Percentiles rank a stretch among this genome's conserved stretches.
Evolutionary conservation across 2,329 filamentous ascomycete genomes (phyloP).

Genomic region (Conoideocrella luteorostrata): DNA sequence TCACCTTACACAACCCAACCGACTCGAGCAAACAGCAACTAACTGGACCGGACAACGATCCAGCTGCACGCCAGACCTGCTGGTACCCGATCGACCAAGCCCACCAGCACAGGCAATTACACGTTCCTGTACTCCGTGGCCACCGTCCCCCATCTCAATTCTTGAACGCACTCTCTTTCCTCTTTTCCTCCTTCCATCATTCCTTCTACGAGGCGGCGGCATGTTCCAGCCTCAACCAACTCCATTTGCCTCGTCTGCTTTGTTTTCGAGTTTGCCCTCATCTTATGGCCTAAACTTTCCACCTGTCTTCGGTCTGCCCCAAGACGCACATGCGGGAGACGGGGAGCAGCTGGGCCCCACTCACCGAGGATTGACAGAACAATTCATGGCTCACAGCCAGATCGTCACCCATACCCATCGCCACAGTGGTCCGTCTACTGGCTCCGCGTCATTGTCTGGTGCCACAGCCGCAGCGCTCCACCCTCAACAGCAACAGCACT

Average conservation of each 20-base stretch:
- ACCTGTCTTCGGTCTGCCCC: constrained; percentile 15
- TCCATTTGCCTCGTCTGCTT: constrained; percentile 39
- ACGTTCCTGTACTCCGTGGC: no score
- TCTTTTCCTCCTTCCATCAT: not conserved
- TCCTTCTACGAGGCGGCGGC: constrained; percentile 17
- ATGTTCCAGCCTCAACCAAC: constrained; percentile 52
- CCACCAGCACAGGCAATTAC: constrained; percentile 1
- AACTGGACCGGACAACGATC: not conserved
- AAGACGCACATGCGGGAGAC: constrained; percentile 7
- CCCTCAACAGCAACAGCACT: constrained; percentile 10
- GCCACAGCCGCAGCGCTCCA: constrained; percentile 8
- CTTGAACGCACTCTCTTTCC: no score
- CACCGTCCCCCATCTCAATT: no score
- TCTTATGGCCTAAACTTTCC: constrained; percentile 32
- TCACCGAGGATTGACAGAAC: constrained; percentile 7
- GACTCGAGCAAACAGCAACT: not conserved
- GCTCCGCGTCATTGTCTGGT: constrained; percentile 9
- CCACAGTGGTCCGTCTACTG: constrained; percentile 6
- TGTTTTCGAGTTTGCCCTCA: constrained; percentile 20
- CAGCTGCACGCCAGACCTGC: constrained; percentile 2
- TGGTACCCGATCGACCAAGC: constrained; percentile 5
- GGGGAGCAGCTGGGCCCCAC: constrained; percentile 8
- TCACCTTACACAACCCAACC: constrained; percentile 7
- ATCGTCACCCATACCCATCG: constrained; percentile 2
- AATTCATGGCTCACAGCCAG: constrained; percentile 8